These are phyloP conservation scores for Sordaria brevicollis DNA, from an alignment of 495 filamentous ascomycete genomes.

Conservation along the genomic window DNA sequence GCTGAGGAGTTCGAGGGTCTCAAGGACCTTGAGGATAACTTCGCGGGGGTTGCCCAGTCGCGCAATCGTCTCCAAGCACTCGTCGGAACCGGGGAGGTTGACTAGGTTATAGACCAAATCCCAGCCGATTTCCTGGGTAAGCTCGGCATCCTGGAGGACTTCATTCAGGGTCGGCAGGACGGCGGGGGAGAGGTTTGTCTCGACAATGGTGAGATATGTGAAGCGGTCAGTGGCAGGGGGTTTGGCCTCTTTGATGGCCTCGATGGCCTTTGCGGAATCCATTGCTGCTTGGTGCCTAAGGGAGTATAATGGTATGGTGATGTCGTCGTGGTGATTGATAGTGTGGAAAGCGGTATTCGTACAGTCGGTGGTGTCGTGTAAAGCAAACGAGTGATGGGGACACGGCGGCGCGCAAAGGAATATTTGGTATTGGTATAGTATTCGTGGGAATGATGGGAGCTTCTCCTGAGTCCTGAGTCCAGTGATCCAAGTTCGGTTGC, in stretches of 20 bases:
- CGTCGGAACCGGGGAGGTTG: slow-evolving; percentile 59
- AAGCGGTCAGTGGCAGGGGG: slow-evolving; percentile 73
- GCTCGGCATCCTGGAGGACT: slow-evolving; percentile 68
- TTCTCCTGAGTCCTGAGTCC: too few species aligned
- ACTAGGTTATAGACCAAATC: slow-evolving; percentile 83
- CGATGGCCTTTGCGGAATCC: slow-evolving; percentile 23
- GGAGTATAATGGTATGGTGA: not conserved
- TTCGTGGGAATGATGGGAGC: not conserved
- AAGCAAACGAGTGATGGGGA: not conserved
- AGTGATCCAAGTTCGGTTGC: not conserved
- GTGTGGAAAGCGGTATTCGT: not conserved
- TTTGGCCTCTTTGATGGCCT: slow-evolving; percentile 31
- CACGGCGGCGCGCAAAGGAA: not conserved
- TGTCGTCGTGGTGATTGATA: not conserved
- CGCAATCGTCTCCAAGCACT: slow-evolving; percentile 68
- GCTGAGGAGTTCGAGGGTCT: slow-evolving; percentile 48
- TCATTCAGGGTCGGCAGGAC: slow-evolving; percentile 67
- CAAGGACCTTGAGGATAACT: slow-evolving; percentile 81
- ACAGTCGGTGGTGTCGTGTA: not conserved
- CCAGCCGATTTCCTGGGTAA: slow-evolving; percentile 93
- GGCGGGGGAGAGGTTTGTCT: slow-evolving; percentile 70
- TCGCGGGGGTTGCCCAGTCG: slow-evolving; percentile 84
- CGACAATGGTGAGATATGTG: slow-evolving; percentile 80
- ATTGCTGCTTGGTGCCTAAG: not conserved
- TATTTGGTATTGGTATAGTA: not conserved